Evolutionary conservation across 106 monocot species (phyloP).

Genomic region (Gastrodia elata): DNA sequence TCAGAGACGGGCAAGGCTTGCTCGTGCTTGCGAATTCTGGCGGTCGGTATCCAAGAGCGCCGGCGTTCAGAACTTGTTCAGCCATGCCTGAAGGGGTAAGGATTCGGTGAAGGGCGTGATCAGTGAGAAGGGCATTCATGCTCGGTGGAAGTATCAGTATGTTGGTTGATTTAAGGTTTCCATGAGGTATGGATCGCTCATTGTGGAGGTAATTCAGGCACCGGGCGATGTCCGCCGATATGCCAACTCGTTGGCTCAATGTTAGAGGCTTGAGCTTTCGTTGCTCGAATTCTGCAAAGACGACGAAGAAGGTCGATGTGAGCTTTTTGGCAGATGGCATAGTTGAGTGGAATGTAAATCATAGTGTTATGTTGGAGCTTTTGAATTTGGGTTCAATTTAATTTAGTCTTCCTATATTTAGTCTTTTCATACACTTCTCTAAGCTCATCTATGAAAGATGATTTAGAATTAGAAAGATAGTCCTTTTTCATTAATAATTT

Average conservation of each 20-base stretch:
- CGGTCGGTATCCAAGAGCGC: conserved; percentile 74
- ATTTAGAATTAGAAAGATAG: too few species aligned
- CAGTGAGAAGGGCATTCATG: conserved; percentile 39
- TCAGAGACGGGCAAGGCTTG: conserved; percentile 75
- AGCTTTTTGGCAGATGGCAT: too few species aligned
- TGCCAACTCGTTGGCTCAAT: conserved; percentile 27
- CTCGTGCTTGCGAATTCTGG: conserved; percentile 66
- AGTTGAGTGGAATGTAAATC: too few species aligned
- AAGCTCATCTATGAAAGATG: too few species aligned
- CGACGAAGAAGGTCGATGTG: not conserved
- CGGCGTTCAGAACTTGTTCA: conserved; percentile 76
- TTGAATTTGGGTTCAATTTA: too few species aligned
- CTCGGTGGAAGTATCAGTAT: conserved; percentile 29
- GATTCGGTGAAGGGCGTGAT: conserved; percentile 66
- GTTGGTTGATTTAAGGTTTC: conserved; percentile 78
- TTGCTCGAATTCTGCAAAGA: conserved; percentile 33
- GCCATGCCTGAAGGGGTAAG: conserved; percentile 68
- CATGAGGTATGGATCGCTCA: conserved; percentile 69
- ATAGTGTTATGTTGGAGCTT: too few species aligned
- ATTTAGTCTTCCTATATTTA: too few species aligned
- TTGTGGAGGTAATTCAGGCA: conserved; percentile 65
- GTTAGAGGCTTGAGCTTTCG: conserved; percentile 46
- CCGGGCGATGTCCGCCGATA: conserved; percentile 47
- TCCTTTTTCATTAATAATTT: too few species aligned
- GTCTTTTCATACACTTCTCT: too few species aligned